phyloP scores from a whole-genome alignment of 129 eudicot species.

The Scalesia atractyloides region DNA sequence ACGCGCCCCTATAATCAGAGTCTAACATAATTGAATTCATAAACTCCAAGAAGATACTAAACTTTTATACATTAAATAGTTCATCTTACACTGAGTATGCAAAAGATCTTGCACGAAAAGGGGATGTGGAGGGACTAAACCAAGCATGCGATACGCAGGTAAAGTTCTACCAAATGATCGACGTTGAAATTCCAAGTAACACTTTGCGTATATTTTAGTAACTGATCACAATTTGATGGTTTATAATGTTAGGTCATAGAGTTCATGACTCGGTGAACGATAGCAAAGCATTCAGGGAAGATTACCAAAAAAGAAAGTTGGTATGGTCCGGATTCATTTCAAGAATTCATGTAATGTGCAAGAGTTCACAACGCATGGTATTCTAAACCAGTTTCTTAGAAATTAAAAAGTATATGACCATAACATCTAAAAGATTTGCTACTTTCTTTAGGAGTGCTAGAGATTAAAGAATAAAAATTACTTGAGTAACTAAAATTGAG shows the following conservation, averaged over 20 bases:
- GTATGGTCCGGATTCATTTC: neutral
- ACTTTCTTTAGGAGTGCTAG: too few species aligned
- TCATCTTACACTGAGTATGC: constrained; percentile 17
- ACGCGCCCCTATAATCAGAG: too few species aligned
- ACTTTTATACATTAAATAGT: neutral
- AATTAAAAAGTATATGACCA: neutral
- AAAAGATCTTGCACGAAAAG: constrained; percentile 4
- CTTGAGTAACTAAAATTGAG: too few species aligned
- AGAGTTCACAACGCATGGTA: too few species aligned
- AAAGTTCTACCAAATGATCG: neutral
- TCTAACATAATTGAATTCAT: too few species aligned
- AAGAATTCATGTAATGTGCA: too few species aligned
- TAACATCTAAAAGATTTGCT: too few species aligned
- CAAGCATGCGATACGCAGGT: constrained; percentile 18
- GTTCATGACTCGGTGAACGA: constrained; percentile 18
- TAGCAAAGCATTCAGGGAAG: constrained; percentile 23
- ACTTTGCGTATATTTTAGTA: neutral
- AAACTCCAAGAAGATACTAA: neutral
- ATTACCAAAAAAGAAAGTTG: constrained; percentile 20
- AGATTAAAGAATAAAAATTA: too few species aligned
- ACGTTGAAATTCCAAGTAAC: neutral
- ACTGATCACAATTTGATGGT: neutral
- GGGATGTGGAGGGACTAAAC: constrained; percentile 12
- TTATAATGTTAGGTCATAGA: constrained; percentile 18
- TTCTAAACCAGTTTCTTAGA: neutral